phyloP scores from a whole-genome alignment of 2,329 filamentous ascomycete species.

The Beauveria bassiana region DNA sequence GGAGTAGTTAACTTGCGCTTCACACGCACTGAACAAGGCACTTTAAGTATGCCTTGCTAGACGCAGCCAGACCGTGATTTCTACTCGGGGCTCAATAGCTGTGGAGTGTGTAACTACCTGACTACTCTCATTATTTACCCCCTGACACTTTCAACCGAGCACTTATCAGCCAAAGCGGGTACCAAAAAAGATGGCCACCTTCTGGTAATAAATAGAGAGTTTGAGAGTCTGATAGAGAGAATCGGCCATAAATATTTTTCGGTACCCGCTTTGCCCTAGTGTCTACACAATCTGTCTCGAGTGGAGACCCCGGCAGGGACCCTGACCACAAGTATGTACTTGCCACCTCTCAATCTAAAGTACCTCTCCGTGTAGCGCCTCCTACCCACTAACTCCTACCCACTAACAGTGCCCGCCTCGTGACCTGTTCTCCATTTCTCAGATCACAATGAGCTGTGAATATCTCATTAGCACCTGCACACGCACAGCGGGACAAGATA shows the following conservation, averaged over 20 bases:
- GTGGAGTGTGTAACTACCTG: neutral
- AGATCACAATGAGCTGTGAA: constrained; percentile 12
- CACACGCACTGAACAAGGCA: neutral
- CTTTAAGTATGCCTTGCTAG: neutral
- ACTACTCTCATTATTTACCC: no score
- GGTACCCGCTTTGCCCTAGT: no score
- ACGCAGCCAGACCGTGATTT: neutral
- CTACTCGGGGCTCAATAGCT: neutral
- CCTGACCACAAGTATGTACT: neutral
- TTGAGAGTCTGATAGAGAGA: no score
- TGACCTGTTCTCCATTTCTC: neutral
- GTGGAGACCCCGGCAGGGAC: neutral
- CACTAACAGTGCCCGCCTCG: neutral
- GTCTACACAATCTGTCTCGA: neutral
- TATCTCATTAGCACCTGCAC: neutral
- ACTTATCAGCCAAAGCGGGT: no score
- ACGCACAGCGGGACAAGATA: constrained; percentile 4
- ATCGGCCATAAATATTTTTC: no score
- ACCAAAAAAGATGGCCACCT: no score
- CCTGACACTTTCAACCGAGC: no score
- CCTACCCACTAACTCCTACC: neutral
- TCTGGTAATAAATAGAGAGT: no score
- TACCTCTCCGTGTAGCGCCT: neutral
- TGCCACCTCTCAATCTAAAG: neutral
- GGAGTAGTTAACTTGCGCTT: no score